phyloP scores from a whole-genome alignment of 129 eudicot genomes.

The Tagetes patula region DNA sequence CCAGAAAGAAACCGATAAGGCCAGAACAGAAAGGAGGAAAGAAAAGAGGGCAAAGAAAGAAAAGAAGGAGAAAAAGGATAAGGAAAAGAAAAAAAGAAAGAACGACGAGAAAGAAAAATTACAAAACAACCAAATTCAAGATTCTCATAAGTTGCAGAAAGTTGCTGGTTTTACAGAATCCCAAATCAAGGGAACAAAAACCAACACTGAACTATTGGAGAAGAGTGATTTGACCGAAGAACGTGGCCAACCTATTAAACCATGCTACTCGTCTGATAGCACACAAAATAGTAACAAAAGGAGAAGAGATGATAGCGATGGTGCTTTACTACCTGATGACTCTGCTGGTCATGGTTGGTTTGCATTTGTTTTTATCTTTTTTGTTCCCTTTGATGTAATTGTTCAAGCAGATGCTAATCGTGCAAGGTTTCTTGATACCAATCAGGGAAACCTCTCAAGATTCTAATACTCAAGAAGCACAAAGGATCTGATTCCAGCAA shows the following conservation, averaged over 20 bases:
- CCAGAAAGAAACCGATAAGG: constrained; percentile 45
- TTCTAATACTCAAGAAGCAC: constrained; percentile 41
- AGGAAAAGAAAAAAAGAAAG: constrained; percentile 24
- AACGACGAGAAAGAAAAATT: constrained; percentile 23
- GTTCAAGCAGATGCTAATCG: neutral
- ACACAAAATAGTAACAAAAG: constrained; percentile 59
- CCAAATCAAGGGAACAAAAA: constrained; percentile 6
- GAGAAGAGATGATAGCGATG: constrained; percentile 30
- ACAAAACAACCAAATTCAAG: neutral
- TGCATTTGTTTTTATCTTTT: neutral
- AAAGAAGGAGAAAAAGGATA: constrained; percentile 32
- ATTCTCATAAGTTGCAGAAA: constrained; percentile 14
- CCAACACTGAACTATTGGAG: constrained; percentile 14
- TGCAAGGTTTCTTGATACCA: neutral
- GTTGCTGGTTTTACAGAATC: constrained; percentile 20
- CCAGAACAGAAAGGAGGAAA: constrained; percentile 35
- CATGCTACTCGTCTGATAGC: constrained; percentile 53
- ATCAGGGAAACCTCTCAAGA: constrained; percentile 53
- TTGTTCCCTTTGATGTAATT: neutral
- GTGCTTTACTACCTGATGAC: constrained; percentile 27
- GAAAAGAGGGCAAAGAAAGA: constrained; percentile 35
- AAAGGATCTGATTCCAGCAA: constrained; percentile 24
- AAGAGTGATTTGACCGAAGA: constrained; percentile 53
- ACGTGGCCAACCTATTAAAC: constrained; percentile 43
- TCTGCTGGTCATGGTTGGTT: constrained; percentile 48